Evolutionary conservation across 108 stramenopile genomes (phyloP).

Genomic region (Pseudonitzschia pungens): DNA sequence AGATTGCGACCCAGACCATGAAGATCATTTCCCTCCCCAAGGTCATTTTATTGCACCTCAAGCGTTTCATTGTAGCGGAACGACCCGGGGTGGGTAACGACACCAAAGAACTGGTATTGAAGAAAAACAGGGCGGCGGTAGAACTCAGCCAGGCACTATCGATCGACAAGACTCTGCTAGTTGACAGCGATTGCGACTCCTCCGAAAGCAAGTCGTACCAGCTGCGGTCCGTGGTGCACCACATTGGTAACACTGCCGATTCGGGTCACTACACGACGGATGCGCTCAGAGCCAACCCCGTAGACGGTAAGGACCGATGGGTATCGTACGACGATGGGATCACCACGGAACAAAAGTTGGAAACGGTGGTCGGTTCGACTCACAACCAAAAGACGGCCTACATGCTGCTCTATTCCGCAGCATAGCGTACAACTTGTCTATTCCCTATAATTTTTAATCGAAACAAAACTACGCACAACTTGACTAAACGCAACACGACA

Average conservation of each 20-base stretch:
- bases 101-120: conserved; percentile 26
- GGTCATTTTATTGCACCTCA: conserved; percentile 72
- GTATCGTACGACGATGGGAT: conserved; percentile 45
- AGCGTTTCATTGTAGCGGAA: conserved; percentile 68
- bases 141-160: conserved; percentile 19
- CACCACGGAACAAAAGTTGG: not conserved
- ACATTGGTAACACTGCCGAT: conserved; percentile 60
- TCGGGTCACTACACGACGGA: conserved; percentile 79
- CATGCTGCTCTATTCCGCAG: conserved; percentile 38
- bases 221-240: conserved; percentile 65
- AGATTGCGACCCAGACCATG: conserved; percentile 62
- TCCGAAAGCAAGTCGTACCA: conserved; percentile 22
- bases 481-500: too few species aligned
- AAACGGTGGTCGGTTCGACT: not conserved
- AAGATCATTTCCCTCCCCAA: conserved; percentile 60
- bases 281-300: conserved; percentile 21
- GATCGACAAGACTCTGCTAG: conserved; percentile 10
- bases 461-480: too few species aligned
- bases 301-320: conserved; percentile 29
- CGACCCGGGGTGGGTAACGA: not conserved
- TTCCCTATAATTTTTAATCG: too few species aligned
- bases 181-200: not conserved
- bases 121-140: conserved; percentile 52
- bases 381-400: conserved; percentile 43
- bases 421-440: too few species aligned